Conservation (phyloP, 176 grass and related monocot species). For the Eleusine indica region DNA sequence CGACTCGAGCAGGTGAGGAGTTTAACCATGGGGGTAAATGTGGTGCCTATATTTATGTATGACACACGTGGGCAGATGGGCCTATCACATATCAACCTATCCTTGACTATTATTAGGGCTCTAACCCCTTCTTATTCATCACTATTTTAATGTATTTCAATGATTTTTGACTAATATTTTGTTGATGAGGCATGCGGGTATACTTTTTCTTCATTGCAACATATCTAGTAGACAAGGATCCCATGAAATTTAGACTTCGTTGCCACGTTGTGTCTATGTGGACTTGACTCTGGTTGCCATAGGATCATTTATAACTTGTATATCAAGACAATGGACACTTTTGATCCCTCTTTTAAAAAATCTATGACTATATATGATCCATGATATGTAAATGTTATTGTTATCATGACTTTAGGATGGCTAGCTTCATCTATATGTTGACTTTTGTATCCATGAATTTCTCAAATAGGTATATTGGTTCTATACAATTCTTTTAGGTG, state of each 20-base stretch:
- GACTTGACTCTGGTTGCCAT: slow-evolving; percentile 64
- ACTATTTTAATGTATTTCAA: slow-evolving; percentile 56
- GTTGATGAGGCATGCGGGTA: slow-evolving; percentile 61
- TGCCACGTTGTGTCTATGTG: slow-evolving; percentile 36
- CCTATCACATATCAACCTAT: no score
- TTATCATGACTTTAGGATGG: slow-evolving; percentile 51
- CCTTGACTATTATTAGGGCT: no score
- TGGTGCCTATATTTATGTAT: no score
- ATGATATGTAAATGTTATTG: slow-evolving; percentile 62
- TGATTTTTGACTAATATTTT: slow-evolving; percentile 49
- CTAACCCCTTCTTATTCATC: no score
- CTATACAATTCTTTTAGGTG: slow-evolving; percentile 65
- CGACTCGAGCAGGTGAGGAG: no score
- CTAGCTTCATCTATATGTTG: slow-evolving; percentile 43
- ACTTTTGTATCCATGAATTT: slow-evolving; percentile 72
- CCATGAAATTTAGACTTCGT: slow-evolving; percentile 62
- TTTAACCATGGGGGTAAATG: no score
- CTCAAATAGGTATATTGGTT: slow-evolving; percentile 56
- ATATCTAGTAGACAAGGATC: slow-evolving; percentile 62
- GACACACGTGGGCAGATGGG: no score
- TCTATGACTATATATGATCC: slow-evolving; percentile 58
- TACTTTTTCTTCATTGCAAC: slow-evolving; percentile 55
- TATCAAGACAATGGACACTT: slow-evolving; percentile 57
- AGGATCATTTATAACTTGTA: slow-evolving; percentile 54
- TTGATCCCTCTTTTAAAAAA: slow-evolving; percentile 55